Evolutionary conservation across 78 protist genomes (phyloP).

Genomic region (Pigoraptor vietnamica): DNA sequence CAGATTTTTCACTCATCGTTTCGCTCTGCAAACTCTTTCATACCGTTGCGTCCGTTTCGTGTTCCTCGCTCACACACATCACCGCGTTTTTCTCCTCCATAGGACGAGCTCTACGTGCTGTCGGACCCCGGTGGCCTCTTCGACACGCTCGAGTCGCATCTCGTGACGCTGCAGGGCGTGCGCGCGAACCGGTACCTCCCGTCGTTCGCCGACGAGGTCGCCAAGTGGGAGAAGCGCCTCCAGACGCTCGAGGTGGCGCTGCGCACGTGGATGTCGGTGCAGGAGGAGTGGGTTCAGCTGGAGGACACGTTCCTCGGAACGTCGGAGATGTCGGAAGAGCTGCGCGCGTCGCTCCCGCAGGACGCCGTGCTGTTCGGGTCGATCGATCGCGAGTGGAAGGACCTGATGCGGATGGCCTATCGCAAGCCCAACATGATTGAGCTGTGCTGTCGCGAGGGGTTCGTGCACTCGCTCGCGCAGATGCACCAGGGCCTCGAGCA

Average conservation of each 20-base stretch:
- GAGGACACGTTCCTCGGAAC: constrained; percentile 56
- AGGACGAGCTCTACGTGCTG: not conserved
- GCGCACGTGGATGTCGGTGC: constrained; percentile 76
- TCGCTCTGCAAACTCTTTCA: no score
- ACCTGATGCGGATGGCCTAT: constrained; percentile 42
- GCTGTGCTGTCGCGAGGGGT: not conserved
- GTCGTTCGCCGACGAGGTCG: constrained; percentile 42
- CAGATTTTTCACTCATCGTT: no score
- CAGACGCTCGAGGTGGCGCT: constrained; percentile 45
- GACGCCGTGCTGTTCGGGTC: constrained; percentile 53
- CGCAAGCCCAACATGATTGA: constrained; percentile 44
- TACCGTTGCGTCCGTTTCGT: no score
- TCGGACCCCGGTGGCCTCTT: not conserved
- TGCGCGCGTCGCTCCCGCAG: constrained; percentile 15
- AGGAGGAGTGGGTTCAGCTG: constrained; percentile 61
- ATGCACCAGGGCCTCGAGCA: constrained; percentile 31
- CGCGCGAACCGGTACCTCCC: constrained; percentile 65
- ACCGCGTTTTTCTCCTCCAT: not conserved
- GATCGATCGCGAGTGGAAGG: constrained; percentile 64
- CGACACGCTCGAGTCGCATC: not conserved
- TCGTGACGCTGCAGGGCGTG: constrained; percentile 52
- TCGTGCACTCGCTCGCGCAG: not conserved
- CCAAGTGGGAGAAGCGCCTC: constrained; percentile 65
- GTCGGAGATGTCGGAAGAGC: constrained; percentile 68
- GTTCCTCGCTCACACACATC: not conserved